Base-by-base conservation (phyloP, 225 moss, liverwort and hornwort genomes). In the Antitrichia curtipendula region DNA sequence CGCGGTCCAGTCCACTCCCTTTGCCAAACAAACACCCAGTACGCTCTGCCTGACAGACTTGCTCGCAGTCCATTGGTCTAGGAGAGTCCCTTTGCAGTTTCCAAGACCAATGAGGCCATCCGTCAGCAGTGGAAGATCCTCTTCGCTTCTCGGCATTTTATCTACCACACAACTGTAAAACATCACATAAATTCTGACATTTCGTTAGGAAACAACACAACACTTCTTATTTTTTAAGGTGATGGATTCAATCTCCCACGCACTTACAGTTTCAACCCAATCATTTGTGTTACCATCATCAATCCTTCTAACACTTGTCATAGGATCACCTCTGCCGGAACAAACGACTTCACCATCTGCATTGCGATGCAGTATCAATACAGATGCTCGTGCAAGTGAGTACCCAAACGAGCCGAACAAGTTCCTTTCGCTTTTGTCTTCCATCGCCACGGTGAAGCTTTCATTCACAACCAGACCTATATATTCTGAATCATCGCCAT, bases 101-200 rank as follows among this genome's bases (percentile, higher is more conserved):
- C 89, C 91, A 32, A 91, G 66, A 82, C 88, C 91, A 68, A 91
- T 52, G 43, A 89, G 34, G 73, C 91, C 91, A 74, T 91, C 91
- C n/a, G 89, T 79, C 31, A 45, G 25, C 43, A 89, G 54, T 16
- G 77, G 85, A 74, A 85, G 78, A 38, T 2, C 1, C 61, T 79
- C 85, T 20, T 8, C 2, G 13, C 10, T 2, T n/a, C 1, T 9
- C 20, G 7, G 59, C 25, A 40, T 13, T 81, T 85, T 85, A 20
- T 25, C 16, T 73, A 32, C 19, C 36, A 82, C 86, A 75, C 91
- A 91, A 59, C 91, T 91, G 88, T 40, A 85, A n/a, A 66, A 53
- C 38, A 87, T 40, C 85, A 89, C 86, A 87, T 69, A 62, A 60
- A 76, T 70, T 62, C 47, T 65, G 47, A 69, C 9, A 56, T 75